These are phyloP conservation scores for Flaveria trinervia DNA, from an alignment of 129 eudicot species.

Conservation along the genomic window DNA sequence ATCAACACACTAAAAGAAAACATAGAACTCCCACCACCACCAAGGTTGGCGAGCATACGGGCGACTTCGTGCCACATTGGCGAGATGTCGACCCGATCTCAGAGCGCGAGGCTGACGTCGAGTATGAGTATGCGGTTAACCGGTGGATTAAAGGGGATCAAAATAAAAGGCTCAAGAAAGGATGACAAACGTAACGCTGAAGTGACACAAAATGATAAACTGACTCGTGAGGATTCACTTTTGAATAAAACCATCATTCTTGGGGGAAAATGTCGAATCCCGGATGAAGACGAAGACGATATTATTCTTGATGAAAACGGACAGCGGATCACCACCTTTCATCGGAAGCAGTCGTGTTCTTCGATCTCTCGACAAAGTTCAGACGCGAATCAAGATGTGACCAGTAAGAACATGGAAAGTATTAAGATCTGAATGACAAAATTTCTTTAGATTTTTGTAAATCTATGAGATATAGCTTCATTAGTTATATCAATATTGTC, in stretches of 20 bases:
- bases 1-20: constrained; percentile 2
- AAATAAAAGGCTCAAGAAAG: constrained; percentile 33
- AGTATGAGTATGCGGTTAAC: constrained; percentile 68
- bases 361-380: constrained; percentile 45
- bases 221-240: constrained; percentile 61
- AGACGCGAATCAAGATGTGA: constrained; percentile 20
- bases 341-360: constrained; percentile 30
- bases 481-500: not conserved
- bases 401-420: constrained; percentile 7
- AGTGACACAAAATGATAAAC: constrained; percentile 23
- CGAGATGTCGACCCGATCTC: constrained; percentile 36
- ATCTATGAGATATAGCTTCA: constrained; percentile 8
- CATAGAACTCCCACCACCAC: constrained; percentile 51
- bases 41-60: constrained; percentile 37
- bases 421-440: constrained; percentile 2
- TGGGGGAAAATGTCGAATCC: constrained; percentile 71
- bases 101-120: constrained; percentile 40
- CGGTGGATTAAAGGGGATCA: constrained; percentile 26
- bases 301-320: constrained; percentile 61
- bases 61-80: constrained; percentile 47
- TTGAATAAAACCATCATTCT: constrained; percentile 74
- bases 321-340: constrained; percentile 45
- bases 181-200: constrained; percentile 24
- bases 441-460: constrained; percentile 7
- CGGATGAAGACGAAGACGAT: constrained; percentile 56